Evolutionary conservation across 1,284 basidiomycete species (phyloP).

Genomic region (Apiotrichum akiyoshidainum): DNA sequence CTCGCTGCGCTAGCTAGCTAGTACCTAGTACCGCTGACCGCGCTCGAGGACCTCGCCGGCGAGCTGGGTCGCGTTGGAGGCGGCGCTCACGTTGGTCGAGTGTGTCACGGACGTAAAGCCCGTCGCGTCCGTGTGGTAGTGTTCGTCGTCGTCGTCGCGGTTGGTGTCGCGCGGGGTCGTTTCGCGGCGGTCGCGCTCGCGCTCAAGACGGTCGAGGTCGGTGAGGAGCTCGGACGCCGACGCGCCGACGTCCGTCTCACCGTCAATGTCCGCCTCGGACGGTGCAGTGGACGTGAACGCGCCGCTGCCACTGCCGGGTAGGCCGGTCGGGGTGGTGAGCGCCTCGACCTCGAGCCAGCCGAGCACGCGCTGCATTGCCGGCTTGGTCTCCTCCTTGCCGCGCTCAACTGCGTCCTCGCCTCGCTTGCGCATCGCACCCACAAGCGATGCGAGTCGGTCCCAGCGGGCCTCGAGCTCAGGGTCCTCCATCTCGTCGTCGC

Average conservation of each 20-base stretch:
- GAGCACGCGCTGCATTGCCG: constrained; percentile 30
- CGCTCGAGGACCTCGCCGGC: constrained; percentile 3
- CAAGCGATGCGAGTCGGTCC: constrained; percentile 37
- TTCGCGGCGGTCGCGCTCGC: neutral
- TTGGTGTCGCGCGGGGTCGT: neutral
- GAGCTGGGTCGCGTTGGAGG: constrained; percentile 5
- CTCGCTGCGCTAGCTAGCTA: no score
- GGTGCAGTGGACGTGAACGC: constrained; percentile 1
- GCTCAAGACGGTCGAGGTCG: neutral
- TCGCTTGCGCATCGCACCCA: constrained; percentile 31
- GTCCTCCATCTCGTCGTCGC: constrained; percentile 28
- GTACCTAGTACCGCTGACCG: neutral
- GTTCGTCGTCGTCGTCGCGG: neutral
- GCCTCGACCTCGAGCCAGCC: constrained; percentile 36
- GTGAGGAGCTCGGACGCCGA: neutral
- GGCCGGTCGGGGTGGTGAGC: neutral
- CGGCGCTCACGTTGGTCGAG: constrained; percentile 4
- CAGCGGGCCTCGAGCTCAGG: constrained; percentile 40
- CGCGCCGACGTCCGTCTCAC: neutral
- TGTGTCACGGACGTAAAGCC: neutral
- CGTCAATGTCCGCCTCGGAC: neutral
- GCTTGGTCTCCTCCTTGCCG: constrained; percentile 27
- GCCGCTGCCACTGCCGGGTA: neutral
- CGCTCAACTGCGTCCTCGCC: constrained; percentile 34
- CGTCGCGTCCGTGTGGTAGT: constrained; percentile 1